Percentiles rank a stretch among this genome's conserved stretches.
These are phyloP conservation scores for Chaetomium sp. DNA, from an alignment of 2,329 filamentous ascomycete genomes.

Conservation along the genomic window DNA sequence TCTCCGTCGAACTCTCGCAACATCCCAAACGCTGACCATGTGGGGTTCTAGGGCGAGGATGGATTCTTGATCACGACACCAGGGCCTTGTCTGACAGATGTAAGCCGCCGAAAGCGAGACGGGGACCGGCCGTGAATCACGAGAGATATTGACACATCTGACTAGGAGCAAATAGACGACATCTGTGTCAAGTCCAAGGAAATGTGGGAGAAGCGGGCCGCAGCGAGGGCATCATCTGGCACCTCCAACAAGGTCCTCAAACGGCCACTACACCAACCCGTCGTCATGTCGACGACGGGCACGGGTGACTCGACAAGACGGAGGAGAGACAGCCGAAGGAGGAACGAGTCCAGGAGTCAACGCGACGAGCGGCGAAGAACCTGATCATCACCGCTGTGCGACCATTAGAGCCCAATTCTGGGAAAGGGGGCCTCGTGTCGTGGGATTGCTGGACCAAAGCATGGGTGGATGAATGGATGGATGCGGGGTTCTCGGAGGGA, in stretches of 20 bases:
- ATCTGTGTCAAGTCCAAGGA: conserved; percentile 54
- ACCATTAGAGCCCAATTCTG: not conserved
- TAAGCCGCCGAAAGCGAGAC: conserved; percentile 32
- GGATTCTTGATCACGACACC: conserved; percentile 54
- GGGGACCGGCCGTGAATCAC: not conserved
- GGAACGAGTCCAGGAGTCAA: conserved; percentile 23
- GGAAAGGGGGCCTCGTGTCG: conserved; percentile 10
- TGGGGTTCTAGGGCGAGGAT: conserved; percentile 46
- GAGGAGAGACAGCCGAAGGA: conserved; percentile 31
- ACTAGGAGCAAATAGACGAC: conserved; percentile 56
- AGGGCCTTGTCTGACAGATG: conserved; percentile 52
- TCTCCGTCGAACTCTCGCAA: conserved; percentile 21
- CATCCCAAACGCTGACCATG: conserved; percentile 7
- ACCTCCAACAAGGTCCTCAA: conserved; percentile 46
- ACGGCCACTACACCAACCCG: conserved; percentile 50
- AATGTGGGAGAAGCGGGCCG: conserved; percentile 51
- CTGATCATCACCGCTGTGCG: conserved; percentile 11
- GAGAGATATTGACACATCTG: conserved; percentile 18
- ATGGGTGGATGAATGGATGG: conserved; percentile 1
- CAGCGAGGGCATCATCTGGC: conserved; percentile 37
- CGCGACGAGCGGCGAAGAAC: conserved; percentile 25
- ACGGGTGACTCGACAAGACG: conserved; percentile 31
- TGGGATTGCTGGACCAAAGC: no score
- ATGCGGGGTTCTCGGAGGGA: conserved; percentile 9
- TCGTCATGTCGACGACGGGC: conserved; percentile 42